Base-by-base conservation (phyloP, 2,329 filamentous ascomycete species). In the Colletotrichum eleusines region DNA sequence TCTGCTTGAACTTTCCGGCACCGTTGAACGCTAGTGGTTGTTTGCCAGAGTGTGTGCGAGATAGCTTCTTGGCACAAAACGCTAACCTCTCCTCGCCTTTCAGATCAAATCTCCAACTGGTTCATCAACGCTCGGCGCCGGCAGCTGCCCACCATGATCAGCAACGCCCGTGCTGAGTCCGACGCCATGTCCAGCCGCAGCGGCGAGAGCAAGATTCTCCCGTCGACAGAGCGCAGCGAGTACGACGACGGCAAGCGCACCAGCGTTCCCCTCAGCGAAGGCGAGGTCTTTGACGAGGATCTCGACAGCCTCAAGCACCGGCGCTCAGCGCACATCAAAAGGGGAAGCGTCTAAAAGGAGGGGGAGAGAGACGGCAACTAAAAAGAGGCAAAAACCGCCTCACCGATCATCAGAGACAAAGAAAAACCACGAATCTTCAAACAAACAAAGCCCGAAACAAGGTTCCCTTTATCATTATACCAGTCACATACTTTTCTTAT, bases 81-180 rank as follows among this genome's bases (percentile, higher is more conserved):
- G 55, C 66, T 73, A 59, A 59, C 69, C 63, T 48, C 12, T 3
- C 55, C 46, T 46, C 46, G 58, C 61, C 61, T 62, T 57, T 76
- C 11, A 90, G 88, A 90, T 79, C 88, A 90, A 84, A 92, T 94
- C 28, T 92, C 90, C 72, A 94, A 94, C 80, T 94, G 92, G 92
- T 94, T 93, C 80, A 94, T 94, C 81, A 94, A 94, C 74, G 91
- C 91, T 35, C 87, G 91, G 64, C 86, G 92, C 67, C 89, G 92
- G 58, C 88, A 91, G 75, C 80, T 91, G 26, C 89, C 89, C 1
- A 81, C 83, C 50, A 86, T 91, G 84, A 86, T 89, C 74, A 89
- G 84, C 76, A 87, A 87, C 73, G 85, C 86, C 2, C 82, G 83
- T 63, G 84, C 82, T 63, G 87, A 89, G 78, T 81, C 83, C 8